Conservation (phyloP, 306 rosid genomes). For the Coriaria nepalensis region DNA sequence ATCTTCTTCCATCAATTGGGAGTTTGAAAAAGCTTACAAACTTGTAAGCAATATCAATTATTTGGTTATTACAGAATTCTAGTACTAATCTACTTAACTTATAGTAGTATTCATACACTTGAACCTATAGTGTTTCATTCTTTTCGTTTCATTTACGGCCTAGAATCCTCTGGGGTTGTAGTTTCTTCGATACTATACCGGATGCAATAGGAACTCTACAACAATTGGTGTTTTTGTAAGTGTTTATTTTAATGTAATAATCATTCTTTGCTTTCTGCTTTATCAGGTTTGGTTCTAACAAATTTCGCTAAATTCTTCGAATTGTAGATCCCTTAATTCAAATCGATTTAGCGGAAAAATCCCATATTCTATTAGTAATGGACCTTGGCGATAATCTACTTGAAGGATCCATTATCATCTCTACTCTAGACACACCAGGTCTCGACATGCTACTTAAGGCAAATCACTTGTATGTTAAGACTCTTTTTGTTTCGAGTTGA, state of each 20-base stretch:
- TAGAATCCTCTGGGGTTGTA: slow-evolving; percentile 46
- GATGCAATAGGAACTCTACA: slow-evolving; percentile 41
- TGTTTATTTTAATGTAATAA: background rate
- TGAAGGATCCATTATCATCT: slow-evolving; percentile 21
- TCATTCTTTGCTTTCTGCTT: background rate
- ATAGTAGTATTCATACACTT: background rate
- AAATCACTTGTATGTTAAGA: slow-evolving; percentile 30
- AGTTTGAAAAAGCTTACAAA: slow-evolving; percentile 31
- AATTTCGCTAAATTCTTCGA: background rate
- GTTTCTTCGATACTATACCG: slow-evolving; percentile 53
- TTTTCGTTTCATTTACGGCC: slow-evolving; percentile 4
- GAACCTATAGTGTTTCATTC: background rate
- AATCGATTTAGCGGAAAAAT: slow-evolving; percentile 19
- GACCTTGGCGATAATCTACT: slow-evolving; percentile 28
- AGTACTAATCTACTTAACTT: too few relatives aligned
- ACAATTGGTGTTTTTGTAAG: slow-evolving; percentile 44
- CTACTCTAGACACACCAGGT: slow-evolving; percentile 11
- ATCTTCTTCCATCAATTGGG: slow-evolving; percentile 36
- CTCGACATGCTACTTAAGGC: slow-evolving; percentile 20
- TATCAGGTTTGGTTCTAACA: background rate
- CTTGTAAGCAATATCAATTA: slow-evolving; percentile 24
- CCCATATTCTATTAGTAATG: slow-evolving; percentile 27
- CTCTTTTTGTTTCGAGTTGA: background rate
- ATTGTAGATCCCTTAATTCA: slow-evolving; percentile 24
- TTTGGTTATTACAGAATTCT: too few relatives aligned